Conservation (phyloP, 1,139 yeast species). For the Blastobotrys proliferans region DNA sequence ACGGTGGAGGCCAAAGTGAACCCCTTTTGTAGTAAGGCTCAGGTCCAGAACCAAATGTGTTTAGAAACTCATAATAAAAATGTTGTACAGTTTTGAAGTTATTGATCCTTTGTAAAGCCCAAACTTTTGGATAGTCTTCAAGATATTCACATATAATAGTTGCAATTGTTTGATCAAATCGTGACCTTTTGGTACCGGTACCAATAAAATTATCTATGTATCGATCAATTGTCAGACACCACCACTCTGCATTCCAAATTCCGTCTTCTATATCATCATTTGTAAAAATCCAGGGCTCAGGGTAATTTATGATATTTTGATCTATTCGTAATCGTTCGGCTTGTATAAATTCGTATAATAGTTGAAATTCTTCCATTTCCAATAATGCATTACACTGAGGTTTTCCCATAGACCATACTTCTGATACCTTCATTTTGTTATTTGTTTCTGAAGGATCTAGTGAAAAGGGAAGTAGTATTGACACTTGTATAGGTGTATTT, state of each 20-base stretch:
- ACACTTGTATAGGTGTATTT: conserved; percentile 10
- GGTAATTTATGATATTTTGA: conserved; percentile 22
- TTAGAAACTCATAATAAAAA: conserved; percentile 6
- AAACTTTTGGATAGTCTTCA: conserved; percentile 5
- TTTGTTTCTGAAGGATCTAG: conserved; percentile 3
- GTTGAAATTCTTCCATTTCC: conserved; percentile 7
- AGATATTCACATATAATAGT: conserved; percentile 5
- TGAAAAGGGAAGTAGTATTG: conserved; percentile 5
- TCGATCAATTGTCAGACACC: conserved; percentile 11
- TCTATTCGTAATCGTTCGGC: conserved; percentile 6
- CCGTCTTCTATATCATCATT: conserved; percentile 20
- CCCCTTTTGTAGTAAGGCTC: conserved; percentile 10
- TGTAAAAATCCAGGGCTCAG: conserved; percentile 66
- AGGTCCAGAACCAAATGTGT: conserved; percentile 6
- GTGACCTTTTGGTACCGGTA: not conserved
- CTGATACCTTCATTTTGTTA: conserved; percentile 10
- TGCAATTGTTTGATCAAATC: conserved; percentile 1
- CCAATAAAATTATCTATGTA: conserved; percentile 1
- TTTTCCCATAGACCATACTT: conserved; percentile 7
- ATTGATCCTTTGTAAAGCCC: not conserved
- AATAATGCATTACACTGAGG: conserved; percentile 5
- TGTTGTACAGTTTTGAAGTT: conserved; percentile 5
- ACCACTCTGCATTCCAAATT: conserved; percentile 14
- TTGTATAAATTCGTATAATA: conserved; percentile 3
- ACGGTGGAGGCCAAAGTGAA: conserved; percentile 8